Base-by-base conservation (phyloP, 148 eudicot genomes). In the Rhododendron vialii region DNA sequence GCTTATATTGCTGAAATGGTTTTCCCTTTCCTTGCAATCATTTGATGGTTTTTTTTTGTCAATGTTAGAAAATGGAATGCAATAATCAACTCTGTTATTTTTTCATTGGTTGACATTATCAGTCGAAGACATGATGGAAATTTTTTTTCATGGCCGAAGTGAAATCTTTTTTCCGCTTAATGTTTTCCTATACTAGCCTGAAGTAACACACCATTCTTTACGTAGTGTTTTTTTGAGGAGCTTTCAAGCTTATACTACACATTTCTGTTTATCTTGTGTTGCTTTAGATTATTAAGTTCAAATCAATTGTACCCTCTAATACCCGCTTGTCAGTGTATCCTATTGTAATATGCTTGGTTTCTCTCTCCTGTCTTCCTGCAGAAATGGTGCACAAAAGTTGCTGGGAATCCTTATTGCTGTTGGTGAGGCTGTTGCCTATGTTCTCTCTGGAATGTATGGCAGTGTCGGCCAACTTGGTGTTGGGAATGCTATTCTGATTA, bases 351-450 rank as follows among this genome's bases (percentile, higher is more conserved):
- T 28, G 61, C 8, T 84, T 80, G 82, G 38, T 53, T 78, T 85
- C 41, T 65, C 43, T 63, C 74, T 78, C 18, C 61, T 50, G 9
- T 43, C 48, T 85, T 82, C 47, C 4, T 35, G 28, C 84, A 93
- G 95, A 71, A 95, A 93, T 84, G 98, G 96, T 89, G 98, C 95
- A 78, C 98, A 95, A 86, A 95, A 95, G 89, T 89, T 95, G 89
- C 80, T 95, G 83, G 98, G 98, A 45, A 94, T 95, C 88, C 87
- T 95, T 83, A 95, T 95, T 83, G 98, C 94, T 81, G 90, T 95
- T 84, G 96, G 98, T 83, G 96, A 95, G 88, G 98, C 98, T 55
- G 95, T 95, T 80, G 98, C 98, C 50, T 95, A 94, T 90, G 98
- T 95, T 84, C 94, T 95, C 35, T 95, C 96, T 17, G 98, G 98